A percentile compares a stretch with the other conserved stretches of the same genome.
Evolutionary conservation across 2,329 filamentous ascomycete genomes (phyloP).

Genomic region (Lachnellula occidentalis): DNA sequence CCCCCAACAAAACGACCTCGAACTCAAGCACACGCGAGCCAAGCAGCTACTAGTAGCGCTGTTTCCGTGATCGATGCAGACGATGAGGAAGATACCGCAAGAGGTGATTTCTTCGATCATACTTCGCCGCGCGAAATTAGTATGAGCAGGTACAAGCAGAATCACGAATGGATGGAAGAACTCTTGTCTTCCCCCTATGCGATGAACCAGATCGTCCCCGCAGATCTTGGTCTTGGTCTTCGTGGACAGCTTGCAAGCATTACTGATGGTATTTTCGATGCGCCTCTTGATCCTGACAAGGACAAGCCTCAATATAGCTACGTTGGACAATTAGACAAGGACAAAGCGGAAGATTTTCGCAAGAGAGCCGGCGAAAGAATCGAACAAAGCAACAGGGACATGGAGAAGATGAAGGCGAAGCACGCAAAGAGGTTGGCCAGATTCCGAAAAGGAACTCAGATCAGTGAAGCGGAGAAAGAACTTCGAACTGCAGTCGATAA

Average conservation of each 20-base stretch:
- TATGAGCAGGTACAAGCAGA: conserved; percentile 79
- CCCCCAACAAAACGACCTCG: conserved; percentile 50
- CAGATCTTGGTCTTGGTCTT: conserved; percentile 79
- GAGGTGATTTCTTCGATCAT: conserved; percentile 85
- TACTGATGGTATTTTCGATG: conserved; percentile 80
- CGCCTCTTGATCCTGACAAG: conserved; percentile 45
- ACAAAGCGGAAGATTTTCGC: conserved; percentile 78
- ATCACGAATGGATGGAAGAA: conserved; percentile 99
- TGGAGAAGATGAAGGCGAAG: conserved; percentile 74
- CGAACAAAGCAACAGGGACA: conserved; percentile 69
- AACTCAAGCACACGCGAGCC: conserved; percentile 19
- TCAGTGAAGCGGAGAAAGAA: conserved; percentile 71
- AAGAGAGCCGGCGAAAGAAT: conserved; percentile 70
- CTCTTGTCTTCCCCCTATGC: conserved; percentile 86
- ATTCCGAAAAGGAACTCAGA: conserved; percentile 63
- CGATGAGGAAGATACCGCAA: conserved; percentile 83
- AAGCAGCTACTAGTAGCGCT: conserved; percentile 14
- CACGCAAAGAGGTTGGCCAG: conserved; percentile 72
- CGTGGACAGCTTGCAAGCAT: conserved; percentile 76
- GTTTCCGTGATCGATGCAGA: conserved; percentile 44
- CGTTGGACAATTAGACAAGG: conserved; percentile 62
- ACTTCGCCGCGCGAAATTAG: conserved; percentile 88
- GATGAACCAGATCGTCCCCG: conserved; percentile 76
- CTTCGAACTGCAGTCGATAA: conserved; percentile 61
- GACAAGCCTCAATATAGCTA: conserved; percentile 52